These are phyloP conservation scores for Dicorynia guianensis DNA, from an alignment of 306 rosid species.

Conservation along the genomic window DNA sequence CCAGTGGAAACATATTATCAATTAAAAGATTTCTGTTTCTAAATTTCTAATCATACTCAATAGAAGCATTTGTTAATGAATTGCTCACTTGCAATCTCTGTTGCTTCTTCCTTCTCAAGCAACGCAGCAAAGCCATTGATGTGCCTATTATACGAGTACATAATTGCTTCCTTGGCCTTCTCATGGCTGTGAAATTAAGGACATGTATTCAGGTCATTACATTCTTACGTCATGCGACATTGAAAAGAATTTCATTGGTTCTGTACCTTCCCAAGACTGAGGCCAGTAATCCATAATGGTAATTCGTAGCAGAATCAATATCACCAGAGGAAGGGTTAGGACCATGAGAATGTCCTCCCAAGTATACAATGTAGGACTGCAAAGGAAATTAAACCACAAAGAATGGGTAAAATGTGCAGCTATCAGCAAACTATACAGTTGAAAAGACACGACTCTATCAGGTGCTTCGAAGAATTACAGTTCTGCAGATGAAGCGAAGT, in stretches of 20 bases:
- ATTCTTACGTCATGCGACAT: not conserved
- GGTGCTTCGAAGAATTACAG: too few species aligned
- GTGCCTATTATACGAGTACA: too few species aligned
- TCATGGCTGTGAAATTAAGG: too few species aligned
- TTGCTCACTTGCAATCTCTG: slow-evolving; percentile 42
- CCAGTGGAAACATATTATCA: not conserved
- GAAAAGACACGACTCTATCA: too few species aligned
- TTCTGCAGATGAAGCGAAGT: too few species aligned
- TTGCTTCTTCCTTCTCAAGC: slow-evolving; percentile 45
- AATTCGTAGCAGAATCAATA: slow-evolving; percentile 2
- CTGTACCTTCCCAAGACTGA: slow-evolving; percentile 51
- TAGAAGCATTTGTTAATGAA: not conserved
- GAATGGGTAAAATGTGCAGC: not conserved
- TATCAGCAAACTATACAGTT: too few species aligned
- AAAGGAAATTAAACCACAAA: too few species aligned
- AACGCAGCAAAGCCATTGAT: too few species aligned
- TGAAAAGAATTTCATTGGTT: too few species aligned
- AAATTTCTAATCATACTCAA: too few species aligned
- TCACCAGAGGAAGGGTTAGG: slow-evolving; percentile 6
- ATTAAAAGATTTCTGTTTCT: too few species aligned
- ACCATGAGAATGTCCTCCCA: slow-evolving; percentile 47
- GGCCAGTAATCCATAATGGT: slow-evolving; percentile 52
- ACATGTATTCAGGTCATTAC: not conserved
- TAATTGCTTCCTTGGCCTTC: too few species aligned
- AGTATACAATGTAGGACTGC: slow-evolving; percentile 64